phyloP scores from a whole-genome alignment of 1,284 basidiomycete species.

The Sanghuangporus baumii region DNA sequence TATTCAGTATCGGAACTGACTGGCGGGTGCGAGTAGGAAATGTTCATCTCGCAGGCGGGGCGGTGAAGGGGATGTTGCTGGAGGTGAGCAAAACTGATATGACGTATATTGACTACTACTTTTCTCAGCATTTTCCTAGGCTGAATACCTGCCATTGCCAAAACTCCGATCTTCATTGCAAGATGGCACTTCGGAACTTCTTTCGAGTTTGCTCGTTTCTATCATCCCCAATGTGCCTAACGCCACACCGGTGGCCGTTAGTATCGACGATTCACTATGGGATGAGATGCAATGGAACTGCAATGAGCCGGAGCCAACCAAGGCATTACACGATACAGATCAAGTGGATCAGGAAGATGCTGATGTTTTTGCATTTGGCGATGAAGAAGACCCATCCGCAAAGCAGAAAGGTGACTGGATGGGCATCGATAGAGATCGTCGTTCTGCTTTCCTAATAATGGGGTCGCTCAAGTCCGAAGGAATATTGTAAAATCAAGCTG shows the following conservation, averaged over 20 bases:
- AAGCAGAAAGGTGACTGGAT: slow-evolving; percentile 58
- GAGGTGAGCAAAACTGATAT: slow-evolving; percentile 44
- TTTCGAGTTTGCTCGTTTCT: slow-evolving; percentile 67
- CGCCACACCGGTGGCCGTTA: slow-evolving; percentile 66
- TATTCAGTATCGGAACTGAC: slow-evolving; percentile 68
- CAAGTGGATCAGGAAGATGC: slow-evolving; percentile 27
- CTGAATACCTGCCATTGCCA: slow-evolving; percentile 71
- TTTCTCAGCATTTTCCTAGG: slow-evolving; percentile 35
- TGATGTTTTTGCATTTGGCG: slow-evolving; percentile 48
- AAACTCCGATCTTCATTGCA: slow-evolving; percentile 50
- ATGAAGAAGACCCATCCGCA: slow-evolving; percentile 42
- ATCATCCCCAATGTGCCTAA: slow-evolving; percentile 65
- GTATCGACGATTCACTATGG: slow-evolving; percentile 69
- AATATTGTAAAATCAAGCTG: slow-evolving; percentile 40
- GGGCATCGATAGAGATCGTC: slow-evolving; percentile 66
- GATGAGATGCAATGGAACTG: slow-evolving; percentile 70
- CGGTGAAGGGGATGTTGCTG: slow-evolving; percentile 70
- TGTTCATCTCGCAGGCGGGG: slow-evolving; percentile 65
- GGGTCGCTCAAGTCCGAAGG: slow-evolving; percentile 67
- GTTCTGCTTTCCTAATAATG: slow-evolving; percentile 72
- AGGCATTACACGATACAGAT: slow-evolving; percentile 22
- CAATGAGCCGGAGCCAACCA: slow-evolving; percentile 43
- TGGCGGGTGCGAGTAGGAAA: slow-evolving; percentile 78
- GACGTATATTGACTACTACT: neutral
- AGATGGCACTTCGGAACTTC: slow-evolving; percentile 61